Conservation (phyloP, 805 yeast genomes). For the Candida koratica region DNA sequence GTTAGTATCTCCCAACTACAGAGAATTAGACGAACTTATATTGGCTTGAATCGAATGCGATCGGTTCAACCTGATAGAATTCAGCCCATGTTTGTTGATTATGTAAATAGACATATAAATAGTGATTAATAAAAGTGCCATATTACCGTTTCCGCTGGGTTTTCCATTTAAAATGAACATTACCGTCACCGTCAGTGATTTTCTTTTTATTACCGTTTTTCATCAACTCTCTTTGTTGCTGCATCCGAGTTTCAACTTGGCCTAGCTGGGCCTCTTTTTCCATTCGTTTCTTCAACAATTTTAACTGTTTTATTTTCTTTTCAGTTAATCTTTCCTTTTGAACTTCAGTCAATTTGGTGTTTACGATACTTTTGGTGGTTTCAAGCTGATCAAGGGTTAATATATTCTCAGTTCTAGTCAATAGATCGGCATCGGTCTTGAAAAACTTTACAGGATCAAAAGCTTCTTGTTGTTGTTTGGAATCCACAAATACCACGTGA, state of each 20-base stretch:
- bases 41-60: slow-evolving; percentile 76
- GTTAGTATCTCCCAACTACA: slow-evolving; percentile 77
- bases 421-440: slow-evolving; percentile 62
- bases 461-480: slow-evolving; percentile 46
- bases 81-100: slow-evolving; percentile 70
- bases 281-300: slow-evolving; percentile 58
- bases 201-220: slow-evolving; percentile 86
- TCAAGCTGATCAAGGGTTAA: slow-evolving; percentile 58
- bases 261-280: slow-evolving; percentile 67
- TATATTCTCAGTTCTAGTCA: slow-evolving; percentile 69
- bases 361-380: slow-evolving; percentile 28
- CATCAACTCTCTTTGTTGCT: slow-evolving; percentile 76
- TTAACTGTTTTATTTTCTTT: slow-evolving; percentile 59
- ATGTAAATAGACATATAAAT: slow-evolving; percentile 57
- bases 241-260: slow-evolving; percentile 68
- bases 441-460: slow-evolving; percentile 67
- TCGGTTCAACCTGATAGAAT: slow-evolving; percentile 68
- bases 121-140: slow-evolving; percentile 7
- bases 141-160: slow-evolving; percentile 57
- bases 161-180: slow-evolving; percentile 78
- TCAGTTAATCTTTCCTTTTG: slow-evolving; percentile 37
- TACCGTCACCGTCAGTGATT: slow-evolving; percentile 61
- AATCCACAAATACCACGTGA: slow-evolving; percentile 84
- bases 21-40: slow-evolving; percentile 76
- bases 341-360: slow-evolving; percentile 22